These are phyloP conservation scores for Aspergillus tubingensis DNA, from an alignment of 2,329 filamentous ascomycete genomes.

Conservation along the genomic window DNA sequence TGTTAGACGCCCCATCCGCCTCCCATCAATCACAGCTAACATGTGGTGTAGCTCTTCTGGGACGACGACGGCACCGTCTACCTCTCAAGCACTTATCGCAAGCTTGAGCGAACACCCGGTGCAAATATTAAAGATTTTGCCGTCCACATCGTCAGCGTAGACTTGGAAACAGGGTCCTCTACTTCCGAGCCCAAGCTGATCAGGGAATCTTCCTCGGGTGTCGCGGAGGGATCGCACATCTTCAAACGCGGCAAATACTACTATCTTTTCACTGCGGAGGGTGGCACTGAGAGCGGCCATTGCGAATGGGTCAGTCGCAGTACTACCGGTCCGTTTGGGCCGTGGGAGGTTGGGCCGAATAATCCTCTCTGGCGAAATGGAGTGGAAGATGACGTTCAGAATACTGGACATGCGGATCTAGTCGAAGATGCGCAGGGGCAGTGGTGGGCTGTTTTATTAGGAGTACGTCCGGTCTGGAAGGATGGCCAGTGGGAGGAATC, in stretches of 20 bases:
- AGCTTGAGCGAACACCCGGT: conserved; percentile 39
- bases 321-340: conserved; percentile 57
- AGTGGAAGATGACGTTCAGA: conserved; percentile 51
- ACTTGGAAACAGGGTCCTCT: conserved; percentile 36
- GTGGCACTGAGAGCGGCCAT: conserved; percentile 61
- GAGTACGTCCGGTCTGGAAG: conserved; percentile 43
- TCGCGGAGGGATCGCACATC: conserved; percentile 58
- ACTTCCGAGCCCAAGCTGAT: conserved; percentile 37
- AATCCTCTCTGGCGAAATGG: conserved; percentile 60
- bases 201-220: conserved; percentile 49
- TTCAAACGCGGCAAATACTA: conserved; percentile 55
- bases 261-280: conserved; percentile 58
- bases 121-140: conserved; percentile 55
- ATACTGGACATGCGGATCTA: conserved; percentile 54
- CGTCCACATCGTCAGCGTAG: conserved; percentile 40
- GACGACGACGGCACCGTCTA: conserved; percentile 55
- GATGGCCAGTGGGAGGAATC: conserved; percentile 40
- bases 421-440: conserved; percentile 48
- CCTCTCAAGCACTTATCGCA: conserved; percentile 46
- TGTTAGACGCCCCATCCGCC: conserved; percentile 33
- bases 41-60: conserved; percentile 48
- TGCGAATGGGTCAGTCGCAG: conserved; percentile 60
- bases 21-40: neutral
- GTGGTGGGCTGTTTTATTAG: conserved; percentile 54
- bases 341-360: conserved; percentile 62